These are phyloP conservation scores for Hymenoscyphus fraxineus DNA, from an alignment of 2,329 filamentous ascomycete species.

Conservation along the genomic window DNA sequence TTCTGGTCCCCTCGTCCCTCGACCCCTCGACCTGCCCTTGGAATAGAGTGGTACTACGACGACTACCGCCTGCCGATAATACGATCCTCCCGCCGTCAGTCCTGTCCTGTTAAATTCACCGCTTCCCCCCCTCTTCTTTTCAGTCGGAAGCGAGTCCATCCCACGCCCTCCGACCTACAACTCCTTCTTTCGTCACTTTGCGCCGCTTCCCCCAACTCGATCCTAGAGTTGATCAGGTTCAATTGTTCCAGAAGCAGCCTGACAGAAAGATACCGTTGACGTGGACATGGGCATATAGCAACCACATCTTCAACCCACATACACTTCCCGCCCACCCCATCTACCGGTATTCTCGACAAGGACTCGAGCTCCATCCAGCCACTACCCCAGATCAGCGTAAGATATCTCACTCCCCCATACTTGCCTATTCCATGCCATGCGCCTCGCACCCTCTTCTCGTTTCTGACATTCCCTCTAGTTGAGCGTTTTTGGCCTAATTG, in stretches of 20 bases:
- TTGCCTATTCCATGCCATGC: not conserved
- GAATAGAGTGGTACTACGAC: not conserved
- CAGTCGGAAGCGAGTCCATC: not conserved
- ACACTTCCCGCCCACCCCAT: not conserved
- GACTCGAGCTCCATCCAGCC: not conserved
- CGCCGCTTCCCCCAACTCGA: not conserved
- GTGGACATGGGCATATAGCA: not conserved
- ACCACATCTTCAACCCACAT: not conserved
- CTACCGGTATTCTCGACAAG: not conserved
- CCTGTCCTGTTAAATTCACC: constrained; percentile 1
- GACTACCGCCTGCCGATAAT: not conserved
- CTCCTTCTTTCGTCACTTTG: not conserved
- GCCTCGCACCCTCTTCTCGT: not conserved
- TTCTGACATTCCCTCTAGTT: not conserved
- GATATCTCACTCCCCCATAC: not conserved
- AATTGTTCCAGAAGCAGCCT: not conserved
- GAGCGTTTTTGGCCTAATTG: not conserved
- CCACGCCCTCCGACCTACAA: not conserved
- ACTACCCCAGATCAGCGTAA: not conserved
- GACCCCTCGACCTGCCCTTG: not conserved
- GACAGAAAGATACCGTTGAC: not conserved
- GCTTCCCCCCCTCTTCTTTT: not conserved
- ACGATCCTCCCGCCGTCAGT: not conserved
- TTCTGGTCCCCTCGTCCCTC: not conserved
- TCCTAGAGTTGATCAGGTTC: not conserved